These are phyloP conservation scores for Tagetes patula DNA, from an alignment of 129 eudicot genomes.

Conservation along the genomic window DNA sequence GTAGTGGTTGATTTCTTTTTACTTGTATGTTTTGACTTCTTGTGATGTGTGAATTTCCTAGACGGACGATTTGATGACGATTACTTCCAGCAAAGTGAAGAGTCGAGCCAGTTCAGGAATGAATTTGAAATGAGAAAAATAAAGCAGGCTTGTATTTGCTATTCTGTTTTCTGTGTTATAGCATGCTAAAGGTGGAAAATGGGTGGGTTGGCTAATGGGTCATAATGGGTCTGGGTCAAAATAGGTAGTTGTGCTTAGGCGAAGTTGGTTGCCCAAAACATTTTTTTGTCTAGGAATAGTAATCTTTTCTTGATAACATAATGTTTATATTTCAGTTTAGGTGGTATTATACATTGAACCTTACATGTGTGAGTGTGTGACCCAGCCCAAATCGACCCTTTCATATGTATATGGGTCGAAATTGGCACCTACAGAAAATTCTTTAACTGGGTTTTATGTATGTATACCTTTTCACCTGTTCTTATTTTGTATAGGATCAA, in stretches of 20 bases:
- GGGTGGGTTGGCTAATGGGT: not conserved
- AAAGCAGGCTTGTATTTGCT: slow-evolving; percentile 57
- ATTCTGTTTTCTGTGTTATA: not conserved
- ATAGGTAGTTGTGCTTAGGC: not conserved
- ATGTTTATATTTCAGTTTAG: not conserved
- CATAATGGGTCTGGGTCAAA: not conserved
- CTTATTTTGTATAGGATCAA: slow-evolving; percentile 45
- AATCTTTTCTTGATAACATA: not conserved
- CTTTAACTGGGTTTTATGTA: slow-evolving; percentile 6
- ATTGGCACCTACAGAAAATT: slow-evolving; percentile 3
- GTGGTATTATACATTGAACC: not conserved
- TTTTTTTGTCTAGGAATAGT: not conserved
- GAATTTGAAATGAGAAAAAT: slow-evolving; percentile 93
- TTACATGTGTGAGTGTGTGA: not conserved
- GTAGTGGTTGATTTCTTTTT: not conserved
- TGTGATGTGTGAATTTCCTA: slow-evolving; percentile 23
- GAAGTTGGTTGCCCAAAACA: not conserved
- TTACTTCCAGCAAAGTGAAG: slow-evolving; percentile 75
- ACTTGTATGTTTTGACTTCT: not conserved
- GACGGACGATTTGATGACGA: slow-evolving; percentile 75
- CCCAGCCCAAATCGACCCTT: not conserved
- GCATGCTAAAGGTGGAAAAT: not conserved
- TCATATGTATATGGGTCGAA: not conserved
- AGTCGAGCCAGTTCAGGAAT: slow-evolving; percentile 75
- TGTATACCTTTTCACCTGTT: slow-evolving; percentile 2